A percentile compares a stretch with the other conserved stretches of the same genome.
Evolutionary conservation across 2,329 filamentous ascomycete species (phyloP).

Genomic region (Capronia americana): DNA sequence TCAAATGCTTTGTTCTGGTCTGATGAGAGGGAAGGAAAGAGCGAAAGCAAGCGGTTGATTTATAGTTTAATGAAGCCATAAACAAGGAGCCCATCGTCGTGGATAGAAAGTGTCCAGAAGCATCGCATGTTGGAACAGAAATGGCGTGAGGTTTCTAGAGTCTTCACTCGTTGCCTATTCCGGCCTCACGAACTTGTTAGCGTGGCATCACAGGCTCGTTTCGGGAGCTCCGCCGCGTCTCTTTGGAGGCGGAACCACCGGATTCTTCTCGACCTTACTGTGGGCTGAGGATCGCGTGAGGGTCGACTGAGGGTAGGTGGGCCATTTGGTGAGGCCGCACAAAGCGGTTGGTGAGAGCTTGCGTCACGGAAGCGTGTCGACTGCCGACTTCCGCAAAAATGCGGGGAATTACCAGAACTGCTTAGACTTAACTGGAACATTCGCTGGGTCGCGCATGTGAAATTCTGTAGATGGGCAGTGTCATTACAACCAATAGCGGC

Average conservation of each 20-base stretch:
- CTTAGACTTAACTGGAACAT: neutral
- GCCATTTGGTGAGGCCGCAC: neutral
- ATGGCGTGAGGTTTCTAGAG: conserved; percentile 30
- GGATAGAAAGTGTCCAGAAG: neutral
- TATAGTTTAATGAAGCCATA: conserved; percentile 7
- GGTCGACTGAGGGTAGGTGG: neutral
- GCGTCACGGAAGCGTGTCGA: neutral
- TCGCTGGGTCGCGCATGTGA: neutral
- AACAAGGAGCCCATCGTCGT: neutral
- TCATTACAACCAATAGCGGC: neutral
- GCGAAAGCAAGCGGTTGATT: conserved; percentile 6
- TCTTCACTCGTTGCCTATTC: conserved; percentile 15
- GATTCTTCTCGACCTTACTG: neutral
- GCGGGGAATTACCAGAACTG: neutral
- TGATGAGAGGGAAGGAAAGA: neutral
- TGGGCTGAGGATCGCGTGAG: neutral
- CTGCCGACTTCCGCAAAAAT: neutral
- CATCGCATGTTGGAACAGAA: conserved; percentile 1
- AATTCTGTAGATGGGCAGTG: neutral
- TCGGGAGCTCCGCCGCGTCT: neutral
- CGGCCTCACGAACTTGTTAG: conserved; percentile 19
- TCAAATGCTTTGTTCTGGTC: conserved; percentile 25
- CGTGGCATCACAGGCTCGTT: neutral
- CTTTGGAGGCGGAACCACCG: neutral
- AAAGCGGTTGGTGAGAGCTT: neutral